Conservation (phyloP, 164 flowering plant genomes). For the Protea cynaroides region DNA sequence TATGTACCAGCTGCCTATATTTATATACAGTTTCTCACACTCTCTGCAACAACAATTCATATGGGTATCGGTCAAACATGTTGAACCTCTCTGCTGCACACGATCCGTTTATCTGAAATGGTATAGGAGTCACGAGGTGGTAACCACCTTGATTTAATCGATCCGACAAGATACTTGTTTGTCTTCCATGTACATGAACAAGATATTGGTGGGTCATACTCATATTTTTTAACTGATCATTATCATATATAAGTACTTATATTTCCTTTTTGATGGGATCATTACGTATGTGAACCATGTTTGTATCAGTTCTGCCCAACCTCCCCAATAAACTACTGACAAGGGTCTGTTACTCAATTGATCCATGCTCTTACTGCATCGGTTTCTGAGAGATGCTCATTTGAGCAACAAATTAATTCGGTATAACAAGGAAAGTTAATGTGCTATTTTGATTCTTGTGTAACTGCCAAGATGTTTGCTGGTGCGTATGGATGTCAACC, state of each 20-base stretch:
- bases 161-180: constrained; percentile 30
- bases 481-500: too few relatives aligned
- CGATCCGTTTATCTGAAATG: not conserved
- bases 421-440: too few relatives aligned
- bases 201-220: too few relatives aligned
- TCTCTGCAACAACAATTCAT: not conserved
- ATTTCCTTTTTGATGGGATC: not conserved
- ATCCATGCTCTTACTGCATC: too few relatives aligned
- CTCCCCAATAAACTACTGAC: too few relatives aligned
- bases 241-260: not conserved
- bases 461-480: too few relatives aligned
- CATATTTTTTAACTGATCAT: too few relatives aligned
- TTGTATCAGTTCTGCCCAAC: too few relatives aligned
- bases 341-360: too few relatives aligned
- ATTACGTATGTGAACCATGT: not conserved
- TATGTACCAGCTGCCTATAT: not conserved
- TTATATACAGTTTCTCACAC: constrained; percentile 3
- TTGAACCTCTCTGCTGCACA: not conserved
- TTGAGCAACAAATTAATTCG: too few relatives aligned
- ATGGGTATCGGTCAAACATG: constrained; percentile 5
- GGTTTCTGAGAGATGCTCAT: too few relatives aligned
- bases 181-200: constrained; percentile 13
- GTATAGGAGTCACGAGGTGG: constrained; percentile 34
- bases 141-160: constrained; percentile 21
- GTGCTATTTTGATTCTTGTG: too few relatives aligned